Evolutionary conservation across 306 rosid species (phyloP).

Genomic region (Cucurbita argyrosperma): DNA sequence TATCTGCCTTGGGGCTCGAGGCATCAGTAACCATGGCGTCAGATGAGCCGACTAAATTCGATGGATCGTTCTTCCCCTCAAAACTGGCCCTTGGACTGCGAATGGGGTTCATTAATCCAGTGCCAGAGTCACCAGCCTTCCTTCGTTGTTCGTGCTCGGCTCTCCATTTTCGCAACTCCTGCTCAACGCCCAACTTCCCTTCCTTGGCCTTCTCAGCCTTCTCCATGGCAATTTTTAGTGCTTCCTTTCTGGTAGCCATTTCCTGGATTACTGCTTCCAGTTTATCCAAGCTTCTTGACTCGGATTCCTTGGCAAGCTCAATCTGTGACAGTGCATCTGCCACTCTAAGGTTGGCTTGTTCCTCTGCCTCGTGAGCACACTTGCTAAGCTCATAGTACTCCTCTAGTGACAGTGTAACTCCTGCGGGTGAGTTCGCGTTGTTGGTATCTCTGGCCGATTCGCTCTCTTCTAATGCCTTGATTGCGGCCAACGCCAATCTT

Average conservation of each 20-base stretch:
- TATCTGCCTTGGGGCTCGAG: slow-evolving; percentile 35
- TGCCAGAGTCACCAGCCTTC: slow-evolving; percentile 51
- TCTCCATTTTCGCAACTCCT: slow-evolving; percentile 90
- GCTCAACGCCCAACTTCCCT: slow-evolving; percentile 93
- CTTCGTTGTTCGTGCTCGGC: slow-evolving; percentile 75
- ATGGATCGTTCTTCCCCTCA: slow-evolving; percentile 43
- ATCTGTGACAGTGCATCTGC: slow-evolving; percentile 61
- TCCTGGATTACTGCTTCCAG: slow-evolving; percentile 69
- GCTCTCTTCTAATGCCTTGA: slow-evolving; percentile 90
- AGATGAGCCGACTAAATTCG: slow-evolving; percentile 14
- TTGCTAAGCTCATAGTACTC: slow-evolving; percentile 94
- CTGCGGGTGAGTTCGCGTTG: slow-evolving; percentile 37
- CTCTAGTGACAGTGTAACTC: slow-evolving; percentile 72
- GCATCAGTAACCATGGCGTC: slow-evolving; percentile 13
- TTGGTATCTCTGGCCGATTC: slow-evolving; percentile 42
- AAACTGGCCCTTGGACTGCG: slow-evolving; percentile 60
- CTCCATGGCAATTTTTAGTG: slow-evolving; percentile 63
- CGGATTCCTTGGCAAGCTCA: slow-evolving; percentile 69
- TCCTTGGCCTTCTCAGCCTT: slow-evolving; percentile 95
- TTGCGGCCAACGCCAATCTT: slow-evolving; percentile 72
- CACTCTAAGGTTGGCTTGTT: slow-evolving; percentile 66
- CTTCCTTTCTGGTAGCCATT: slow-evolving; percentile 62
- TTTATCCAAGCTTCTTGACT: slow-evolving; percentile 56
- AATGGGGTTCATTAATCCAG: slow-evolving; percentile 26
- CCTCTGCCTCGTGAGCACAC: slow-evolving; percentile 89